Conservation (phyloP, 2,329 filamentous ascomycete species). For the Verticillium alfalfae region DNA sequence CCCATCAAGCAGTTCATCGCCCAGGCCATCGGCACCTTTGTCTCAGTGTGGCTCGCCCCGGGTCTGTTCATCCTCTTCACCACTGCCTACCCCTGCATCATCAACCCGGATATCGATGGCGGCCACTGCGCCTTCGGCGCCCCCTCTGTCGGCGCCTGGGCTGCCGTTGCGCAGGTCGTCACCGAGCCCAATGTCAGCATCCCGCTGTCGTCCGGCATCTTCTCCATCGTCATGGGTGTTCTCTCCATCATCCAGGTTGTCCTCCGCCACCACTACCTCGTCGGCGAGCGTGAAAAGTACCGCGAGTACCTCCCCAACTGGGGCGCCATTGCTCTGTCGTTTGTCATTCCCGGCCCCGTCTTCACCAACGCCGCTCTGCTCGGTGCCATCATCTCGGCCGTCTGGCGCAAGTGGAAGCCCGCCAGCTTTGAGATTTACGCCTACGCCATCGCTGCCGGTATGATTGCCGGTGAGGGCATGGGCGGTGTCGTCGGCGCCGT, state of each 20-base stretch:
- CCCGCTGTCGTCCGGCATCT: constrained; percentile 49
- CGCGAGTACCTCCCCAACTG: constrained; percentile 55
- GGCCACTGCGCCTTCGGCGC: constrained; percentile 46
- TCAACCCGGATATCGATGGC: constrained; percentile 31
- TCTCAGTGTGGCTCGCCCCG: constrained; percentile 55
- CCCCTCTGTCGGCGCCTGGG: constrained; percentile 56
- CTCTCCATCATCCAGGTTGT: constrained; percentile 46
- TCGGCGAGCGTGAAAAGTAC: constrained; percentile 47
- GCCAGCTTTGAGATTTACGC: constrained; percentile 51
- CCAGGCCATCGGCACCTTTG: constrained; percentile 50
- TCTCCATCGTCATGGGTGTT: constrained; percentile 49
- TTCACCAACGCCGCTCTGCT: constrained; percentile 55
- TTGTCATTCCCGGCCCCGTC: constrained; percentile 50
- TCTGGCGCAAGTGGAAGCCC: constrained; percentile 50
- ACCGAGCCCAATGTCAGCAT: constrained; percentile 52
- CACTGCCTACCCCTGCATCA: constrained; percentile 58
- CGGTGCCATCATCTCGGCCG: constrained; percentile 43
- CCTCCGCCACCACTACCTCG: constrained; percentile 48
- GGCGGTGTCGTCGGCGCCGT: constrained; percentile 46
- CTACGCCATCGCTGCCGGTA: constrained; percentile 53
- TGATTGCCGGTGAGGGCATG: constrained; percentile 59
- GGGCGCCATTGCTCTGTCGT: constrained; percentile 54
- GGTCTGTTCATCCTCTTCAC: constrained; percentile 57
- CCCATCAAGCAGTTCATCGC: constrained; percentile 56
- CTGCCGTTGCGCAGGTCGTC: constrained; percentile 53